Evolutionary conservation across 2,329 filamentous ascomycete species (phyloP), one percentile per base, ranked within the genome.

Genomic region (Penicillium crustosum): DNA sequence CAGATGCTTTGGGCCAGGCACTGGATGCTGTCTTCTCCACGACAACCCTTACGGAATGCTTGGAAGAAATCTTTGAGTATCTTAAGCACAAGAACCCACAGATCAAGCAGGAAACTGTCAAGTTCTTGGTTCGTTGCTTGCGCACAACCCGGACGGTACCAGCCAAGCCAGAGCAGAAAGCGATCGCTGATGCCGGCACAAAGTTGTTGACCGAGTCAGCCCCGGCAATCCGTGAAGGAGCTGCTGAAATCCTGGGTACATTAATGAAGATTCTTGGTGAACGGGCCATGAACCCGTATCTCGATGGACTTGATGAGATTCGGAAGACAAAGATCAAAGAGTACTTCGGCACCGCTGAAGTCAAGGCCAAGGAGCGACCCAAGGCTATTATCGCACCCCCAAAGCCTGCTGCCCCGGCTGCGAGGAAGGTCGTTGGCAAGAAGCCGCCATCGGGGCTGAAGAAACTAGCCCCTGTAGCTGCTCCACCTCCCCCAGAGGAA

Each of bases 221-320:
- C 65, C 93, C 95, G 67, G 88, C 84, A 3, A 85, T 96, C 58
- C 86, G 94, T 76, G 89, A 93, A 49, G 92, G 91, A 31, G 94
- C 93, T 73, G 93, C 93, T 15, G 94, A 99, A 74, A 87, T 94
- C 35, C 80, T 99, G 3, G 94, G 95, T 62, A 96, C 93, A 0
- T 76, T 99, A 49, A 97, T 97, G 94, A 99, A 97, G 79, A 97
- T 99, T 55, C 90, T 97, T 79, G 93, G 94, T 42, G 95, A 99
- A 75, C 86, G 94, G 57, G 90, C 90, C 52, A 99, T 99, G 94
- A 91, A 89, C 43, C 89, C 91, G 9, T 90, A 96, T 72, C 79
- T 99, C 17, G 93, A 97, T 62, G 91, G 91, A 3, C 81, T 99
- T 3, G 94, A 99, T 71, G 94, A 99, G 25, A 97, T 97, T 65